Conservation (phyloP, 106 monocot genomes). For the Cymbidium sinense region DNA sequence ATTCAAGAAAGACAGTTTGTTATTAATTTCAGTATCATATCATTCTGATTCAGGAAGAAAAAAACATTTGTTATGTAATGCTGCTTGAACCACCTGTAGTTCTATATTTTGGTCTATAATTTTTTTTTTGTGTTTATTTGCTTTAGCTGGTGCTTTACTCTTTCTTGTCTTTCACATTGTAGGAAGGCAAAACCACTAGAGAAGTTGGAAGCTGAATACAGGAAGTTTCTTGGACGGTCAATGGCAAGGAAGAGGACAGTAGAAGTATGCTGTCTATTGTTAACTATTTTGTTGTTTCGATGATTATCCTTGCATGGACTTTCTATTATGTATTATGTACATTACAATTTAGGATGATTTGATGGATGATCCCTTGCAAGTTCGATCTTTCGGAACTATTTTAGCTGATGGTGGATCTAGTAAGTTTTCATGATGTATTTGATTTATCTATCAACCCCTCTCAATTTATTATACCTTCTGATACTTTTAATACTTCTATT, state of each 20-base stretch:
- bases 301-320: background rate
- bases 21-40: background rate
- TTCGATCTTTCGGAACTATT: conserved; percentile 74
- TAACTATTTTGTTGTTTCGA: background rate
- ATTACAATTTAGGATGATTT: conserved; percentile 36
- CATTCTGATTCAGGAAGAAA: background rate
- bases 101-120: background rate
- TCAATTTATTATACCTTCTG: background rate
- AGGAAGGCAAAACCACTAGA: conserved; percentile 69
- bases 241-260: conserved; percentile 22
- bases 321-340: background rate
- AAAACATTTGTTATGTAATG: background rate
- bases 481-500: background rate
- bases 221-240: conserved; percentile 57
- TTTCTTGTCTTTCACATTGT: background rate
- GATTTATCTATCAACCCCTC: background rate
- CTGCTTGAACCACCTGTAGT: background rate
- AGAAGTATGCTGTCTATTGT: conserved; percentile 32
- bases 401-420: conserved; percentile 27
- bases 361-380: conserved; percentile 21
- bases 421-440: conserved; percentile 12
- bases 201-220: conserved; percentile 63
- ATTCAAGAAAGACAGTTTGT: background rate
- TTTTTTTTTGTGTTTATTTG: background rate
- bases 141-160: background rate